phyloP scores from a whole-genome alignment of 176 grass and related monocot genomes.

The Elymus sibiricus region DNA sequence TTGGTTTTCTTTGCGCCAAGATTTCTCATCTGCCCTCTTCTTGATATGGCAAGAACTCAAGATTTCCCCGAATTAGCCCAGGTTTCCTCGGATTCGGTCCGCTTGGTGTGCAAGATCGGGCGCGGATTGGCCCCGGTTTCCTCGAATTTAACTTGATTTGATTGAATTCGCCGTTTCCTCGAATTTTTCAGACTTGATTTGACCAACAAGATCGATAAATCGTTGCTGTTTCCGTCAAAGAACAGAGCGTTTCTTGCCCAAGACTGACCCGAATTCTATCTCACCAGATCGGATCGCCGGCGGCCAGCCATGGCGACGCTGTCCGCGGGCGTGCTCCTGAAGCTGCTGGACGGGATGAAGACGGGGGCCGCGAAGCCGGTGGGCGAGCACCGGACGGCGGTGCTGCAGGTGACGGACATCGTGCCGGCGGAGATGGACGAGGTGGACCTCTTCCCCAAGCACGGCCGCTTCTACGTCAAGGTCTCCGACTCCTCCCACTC shows the following conservation, averaged over 20 bases:
- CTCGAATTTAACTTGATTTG: neutral
- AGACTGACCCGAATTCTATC: neutral
- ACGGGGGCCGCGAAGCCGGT: constrained; percentile 42
- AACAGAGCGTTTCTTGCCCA: neutral
- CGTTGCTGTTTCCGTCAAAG: neutral
- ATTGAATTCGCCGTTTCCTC: too few relatives aligned
- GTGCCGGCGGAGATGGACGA: constrained; percentile 81
- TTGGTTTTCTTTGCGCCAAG: too few relatives aligned
- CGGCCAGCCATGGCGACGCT: constrained; percentile 52
- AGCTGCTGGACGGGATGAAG: constrained; percentile 76
- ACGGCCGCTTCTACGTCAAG: constrained; percentile 81
- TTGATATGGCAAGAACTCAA: too few relatives aligned
- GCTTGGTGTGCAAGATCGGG: neutral
- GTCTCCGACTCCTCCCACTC: constrained; percentile 76
- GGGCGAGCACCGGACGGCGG: constrained; percentile 70
- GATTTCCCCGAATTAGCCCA: too few relatives aligned
- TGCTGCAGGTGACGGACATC: constrained; percentile 88
- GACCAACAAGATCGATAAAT: neutral
- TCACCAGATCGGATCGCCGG: neutral
- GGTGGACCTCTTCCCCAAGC: constrained; percentile 77
- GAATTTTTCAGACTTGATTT: neutral
- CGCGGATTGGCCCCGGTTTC: neutral
- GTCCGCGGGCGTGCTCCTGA: constrained; percentile 60
- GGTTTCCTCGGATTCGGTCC: too few relatives aligned
- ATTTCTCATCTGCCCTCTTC: too few relatives aligned